Evolutionary conservation across 2,329 filamentous ascomycete genomes (phyloP), one percentile per base, ranked within the genome.

Genomic region (Chalaropsis ovoidea): DNA sequence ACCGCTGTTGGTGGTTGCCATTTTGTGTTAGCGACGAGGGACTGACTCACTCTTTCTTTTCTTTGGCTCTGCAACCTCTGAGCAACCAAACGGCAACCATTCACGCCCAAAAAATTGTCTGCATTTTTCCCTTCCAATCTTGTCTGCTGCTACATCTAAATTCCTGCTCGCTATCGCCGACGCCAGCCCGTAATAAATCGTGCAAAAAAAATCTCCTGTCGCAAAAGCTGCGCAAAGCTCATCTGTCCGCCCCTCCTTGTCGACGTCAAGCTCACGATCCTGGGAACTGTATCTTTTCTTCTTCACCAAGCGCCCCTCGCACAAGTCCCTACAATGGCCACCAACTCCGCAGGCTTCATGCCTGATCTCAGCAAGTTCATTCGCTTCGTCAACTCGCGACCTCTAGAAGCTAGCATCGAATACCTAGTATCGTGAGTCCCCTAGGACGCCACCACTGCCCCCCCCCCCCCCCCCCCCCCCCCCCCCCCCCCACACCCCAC

Each of bases 351-450:
- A 31, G 64, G 58, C 49, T 74, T 74, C 68, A 85, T 89, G 75
- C 90, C 90, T 54, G 87, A 86, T 70, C 79, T 96, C 69, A 83
- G 86, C 60, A 87, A 86, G 61, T 94, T 90, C 71, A 82, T 95
- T 69, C 89, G 88, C 72, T 87, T 87, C 13, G 80, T 95, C 69
- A 93, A 90, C 73, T 82, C 82, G 43, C 86, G 85, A 64, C 81
- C 86, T 39, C 82, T 94, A 64, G 91, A 96, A 70, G 84, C 87
- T 52, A 92, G 90, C 8, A 87, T 95, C 69, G 91, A 96, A 75
- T 85, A 84, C 69, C 82, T 95, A 68, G 86, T 93, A 70, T 89
- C 89, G 90, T 95, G 77, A 73, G 85, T 76, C 24, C 19, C 47
- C 47, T 8, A n/a, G n/a, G n/a, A n/a, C n/a, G n/a, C n/a, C n/a